Base-by-base conservation (phyloP, 352 stramenopile species). In the Globisporangium lucens region DNA sequence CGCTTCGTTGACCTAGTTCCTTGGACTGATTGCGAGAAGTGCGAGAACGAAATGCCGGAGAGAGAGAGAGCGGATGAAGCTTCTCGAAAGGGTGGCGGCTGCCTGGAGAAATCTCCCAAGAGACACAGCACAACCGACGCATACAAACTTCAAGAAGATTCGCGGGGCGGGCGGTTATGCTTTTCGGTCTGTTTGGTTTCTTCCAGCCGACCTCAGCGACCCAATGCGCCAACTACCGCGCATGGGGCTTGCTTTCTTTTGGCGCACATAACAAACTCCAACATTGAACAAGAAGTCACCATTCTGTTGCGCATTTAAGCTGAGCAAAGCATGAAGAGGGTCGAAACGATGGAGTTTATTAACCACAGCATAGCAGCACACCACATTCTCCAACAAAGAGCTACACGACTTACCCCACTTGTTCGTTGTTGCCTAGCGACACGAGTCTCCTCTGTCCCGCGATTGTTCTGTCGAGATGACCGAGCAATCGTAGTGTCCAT, bases 121-220 rank as follows among this genome's bases (percentile, higher is more conserved):
- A 36, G 24, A 13, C 52, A 38, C 51, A 36, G 47, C 51, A 57
- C 24, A 57, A 57, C 51, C 24, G 24, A 13, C 12, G 24, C 27
- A 58, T 58, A 58, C 52, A 58, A 58, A 58, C 52, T 58, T 58
- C 52, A 58, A 58, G 52, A 57, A 35, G 13, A 17, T 9, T n/a
- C 24, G 10, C 10, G 0, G 0, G 51, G 12, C 24, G 51, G 51
- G 51, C 51, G 51, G 51, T 57, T 57, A 57, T 57, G 51, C 51
- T 57, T 57, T 35, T 24, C 1, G 49, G 15, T 33, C 38, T 17
- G 38, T 17, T 46, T 46, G 36, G 36, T 43, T 43, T 56, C 51
- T 56, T 35, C 22, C 24, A 30, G 6, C 24, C 51, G 51, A 56
- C 9, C 47, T n/a, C 49, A 43, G 10, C 36, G 36, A 43, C 12